phyloP scores from a whole-genome alignment of 2,329 filamentous ascomycete species.

The Ophiostoma novo-ulmi region DNA sequence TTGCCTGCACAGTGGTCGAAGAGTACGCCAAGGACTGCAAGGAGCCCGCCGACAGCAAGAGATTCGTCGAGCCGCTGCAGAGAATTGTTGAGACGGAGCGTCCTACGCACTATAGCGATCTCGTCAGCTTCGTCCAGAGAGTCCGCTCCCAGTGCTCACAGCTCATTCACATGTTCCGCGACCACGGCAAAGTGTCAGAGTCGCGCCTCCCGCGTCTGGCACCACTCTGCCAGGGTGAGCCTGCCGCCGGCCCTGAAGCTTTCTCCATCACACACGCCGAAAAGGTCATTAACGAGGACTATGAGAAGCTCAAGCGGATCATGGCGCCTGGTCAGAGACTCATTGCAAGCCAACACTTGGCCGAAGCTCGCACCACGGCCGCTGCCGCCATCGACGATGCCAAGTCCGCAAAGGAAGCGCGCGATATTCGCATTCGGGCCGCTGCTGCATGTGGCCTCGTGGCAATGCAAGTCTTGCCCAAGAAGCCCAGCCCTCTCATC shows the following conservation, averaged over 20 bases:
- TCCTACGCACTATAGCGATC: constrained; percentile 77
- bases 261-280: constrained; percentile 87
- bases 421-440: constrained; percentile 81
- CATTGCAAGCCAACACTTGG: constrained; percentile 71
- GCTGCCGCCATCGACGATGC: constrained; percentile 73
- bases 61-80: constrained; percentile 62
- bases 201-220: constrained; percentile 74
- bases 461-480: constrained; percentile 79
- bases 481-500: constrained; percentile 88
- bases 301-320: constrained; percentile 79
- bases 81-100: constrained; percentile 76
- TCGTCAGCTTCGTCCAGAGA: constrained; percentile 84
- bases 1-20: constrained; percentile 76
- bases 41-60: constrained; percentile 45
- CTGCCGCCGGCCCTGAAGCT: constrained; percentile 83
- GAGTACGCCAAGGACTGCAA: constrained; percentile 68
- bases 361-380: constrained; percentile 68
- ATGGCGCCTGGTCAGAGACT: constrained; percentile 84
- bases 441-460: constrained; percentile 83
- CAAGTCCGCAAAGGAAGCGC: constrained; percentile 68
- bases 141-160: constrained; percentile 88
- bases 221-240: constrained; percentile 88
- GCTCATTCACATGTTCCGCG: constrained; percentile 83
- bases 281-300: constrained; percentile 79
- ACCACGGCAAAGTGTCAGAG: constrained; percentile 75